Evolutionary conservation across 768 basidiomycete genomes (phyloP).

Genomic region (Boletus tylopilopsis): DNA sequence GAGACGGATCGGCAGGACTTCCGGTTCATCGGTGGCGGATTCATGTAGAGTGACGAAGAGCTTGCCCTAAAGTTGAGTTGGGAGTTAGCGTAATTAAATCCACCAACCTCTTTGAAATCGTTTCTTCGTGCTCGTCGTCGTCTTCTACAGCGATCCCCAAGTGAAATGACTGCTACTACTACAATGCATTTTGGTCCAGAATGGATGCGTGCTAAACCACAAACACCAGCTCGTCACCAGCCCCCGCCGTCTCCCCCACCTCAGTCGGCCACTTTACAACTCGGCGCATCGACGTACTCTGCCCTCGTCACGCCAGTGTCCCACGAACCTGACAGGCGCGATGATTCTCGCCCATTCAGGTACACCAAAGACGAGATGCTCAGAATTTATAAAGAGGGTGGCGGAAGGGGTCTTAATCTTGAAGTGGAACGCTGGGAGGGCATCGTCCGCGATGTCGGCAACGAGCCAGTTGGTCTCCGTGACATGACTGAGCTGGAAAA

Average conservation of each 20-base stretch:
- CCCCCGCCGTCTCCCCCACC: conserved; percentile 61
- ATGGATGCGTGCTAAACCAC: conserved; percentile 86
- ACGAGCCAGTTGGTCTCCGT: conserved; percentile 69
- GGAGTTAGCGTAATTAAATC: conserved; percentile 21
- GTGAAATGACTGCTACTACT: conserved; percentile 50
- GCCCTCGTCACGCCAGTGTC: conserved; percentile 47
- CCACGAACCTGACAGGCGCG: conserved; percentile 51
- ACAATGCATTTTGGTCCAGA: conserved; percentile 91
- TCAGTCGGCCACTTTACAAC: conserved; percentile 39
- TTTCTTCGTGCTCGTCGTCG: background rate
- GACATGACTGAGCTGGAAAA: conserved; percentile 83
- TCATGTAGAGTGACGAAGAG: conserved; percentile 32
- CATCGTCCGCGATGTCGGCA: conserved; percentile 72
- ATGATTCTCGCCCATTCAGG: conserved; percentile 74
- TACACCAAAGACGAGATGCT: conserved; percentile 86
- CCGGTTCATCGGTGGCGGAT: conserved; percentile 73
- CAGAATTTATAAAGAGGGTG: conserved; percentile 77
- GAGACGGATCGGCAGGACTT: conserved; percentile 43
- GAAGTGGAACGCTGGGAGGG: conserved; percentile 91
- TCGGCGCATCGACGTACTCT: conserved; percentile 70
- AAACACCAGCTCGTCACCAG: conserved; percentile 48
- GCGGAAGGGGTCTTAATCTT: conserved; percentile 68
- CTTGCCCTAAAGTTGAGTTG: conserved; percentile 32
- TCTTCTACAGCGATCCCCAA: too few species aligned
- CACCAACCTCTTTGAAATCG: conserved; percentile 16